Conservation (phyloP, 441 rosid species). For the Populus hybrid region DNA sequence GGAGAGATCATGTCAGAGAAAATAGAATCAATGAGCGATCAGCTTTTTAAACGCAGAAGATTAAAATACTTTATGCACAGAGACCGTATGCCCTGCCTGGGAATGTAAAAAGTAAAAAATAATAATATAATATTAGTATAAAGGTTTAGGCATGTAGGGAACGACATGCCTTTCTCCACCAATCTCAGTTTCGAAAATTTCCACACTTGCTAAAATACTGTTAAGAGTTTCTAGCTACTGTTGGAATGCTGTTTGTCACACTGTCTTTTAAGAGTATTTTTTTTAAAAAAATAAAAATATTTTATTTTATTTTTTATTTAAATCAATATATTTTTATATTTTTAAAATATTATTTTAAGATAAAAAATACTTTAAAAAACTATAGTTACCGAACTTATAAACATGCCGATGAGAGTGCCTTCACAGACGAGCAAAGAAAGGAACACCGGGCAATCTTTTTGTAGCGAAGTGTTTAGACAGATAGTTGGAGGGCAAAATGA, state of each 20-base stretch:
- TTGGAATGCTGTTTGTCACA: too few species aligned
- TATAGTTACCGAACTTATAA: rapidly evolving
- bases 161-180: constrained; percentile 1
- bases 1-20: constrained; percentile 31
- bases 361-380: too few species aligned
- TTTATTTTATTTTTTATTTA: too few species aligned
- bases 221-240: too few species aligned
- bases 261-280: too few species aligned
- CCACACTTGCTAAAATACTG: neutral
- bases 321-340: too few species aligned
- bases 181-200: neutral
- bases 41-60: constrained; percentile 20
- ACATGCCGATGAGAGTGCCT: too few species aligned
- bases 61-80: neutral
- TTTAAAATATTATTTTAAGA: too few species aligned
- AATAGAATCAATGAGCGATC: constrained; percentile 11
- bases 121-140: neutral
- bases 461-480: too few species aligned
- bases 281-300: rapidly evolving
- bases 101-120: neutral
- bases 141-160: neutral
- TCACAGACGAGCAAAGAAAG: too few species aligned
- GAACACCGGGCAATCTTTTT: too few species aligned
- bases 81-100: neutral
- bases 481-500: too few species aligned